A percentile compares a stretch with the other conserved stretches of the same genome.
Evolutionary conservation across 768 basidiomycete genomes (phyloP).

Genomic region (Leccinum arenicola): DNA sequence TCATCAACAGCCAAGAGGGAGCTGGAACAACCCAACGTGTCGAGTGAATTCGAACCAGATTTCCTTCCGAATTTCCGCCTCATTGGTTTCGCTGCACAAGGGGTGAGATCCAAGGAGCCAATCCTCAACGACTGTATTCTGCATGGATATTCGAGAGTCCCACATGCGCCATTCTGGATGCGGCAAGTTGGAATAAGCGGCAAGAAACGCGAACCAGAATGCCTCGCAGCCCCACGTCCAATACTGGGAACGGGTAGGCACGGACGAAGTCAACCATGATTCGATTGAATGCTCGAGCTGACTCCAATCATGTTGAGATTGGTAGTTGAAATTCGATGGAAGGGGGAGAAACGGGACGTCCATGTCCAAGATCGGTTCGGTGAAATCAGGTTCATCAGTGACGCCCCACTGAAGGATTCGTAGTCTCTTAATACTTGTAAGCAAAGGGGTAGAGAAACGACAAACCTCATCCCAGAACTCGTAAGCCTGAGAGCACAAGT

Average conservation of each 20-base stretch:
- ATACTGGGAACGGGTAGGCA: background rate
- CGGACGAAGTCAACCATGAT: background rate
- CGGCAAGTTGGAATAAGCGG: background rate
- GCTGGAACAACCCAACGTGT: background rate
- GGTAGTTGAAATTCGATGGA: background rate
- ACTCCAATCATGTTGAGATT: background rate
- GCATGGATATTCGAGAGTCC: background rate
- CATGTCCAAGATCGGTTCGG: background rate
- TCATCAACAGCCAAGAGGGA: background rate
- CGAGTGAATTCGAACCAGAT: background rate
- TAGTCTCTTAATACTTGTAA: background rate
- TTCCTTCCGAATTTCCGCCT: background rate
- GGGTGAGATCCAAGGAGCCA: background rate
- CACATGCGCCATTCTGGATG: background rate
- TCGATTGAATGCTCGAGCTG: background rate
- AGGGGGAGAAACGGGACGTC: background rate
- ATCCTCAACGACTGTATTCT: background rate
- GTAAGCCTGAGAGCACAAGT: background rate
- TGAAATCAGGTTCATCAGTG: background rate
- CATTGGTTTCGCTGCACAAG: background rate
- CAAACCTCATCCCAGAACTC: background rate
- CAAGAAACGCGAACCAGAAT: background rate
- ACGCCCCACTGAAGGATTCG: background rate
- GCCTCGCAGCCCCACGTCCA: background rate
- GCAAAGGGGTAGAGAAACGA: background rate